These are phyloP conservation scores for Hypoxylon sp. DNA, from an alignment of 2,329 filamentous ascomycete genomes.

Conservation along the genomic window DNA sequence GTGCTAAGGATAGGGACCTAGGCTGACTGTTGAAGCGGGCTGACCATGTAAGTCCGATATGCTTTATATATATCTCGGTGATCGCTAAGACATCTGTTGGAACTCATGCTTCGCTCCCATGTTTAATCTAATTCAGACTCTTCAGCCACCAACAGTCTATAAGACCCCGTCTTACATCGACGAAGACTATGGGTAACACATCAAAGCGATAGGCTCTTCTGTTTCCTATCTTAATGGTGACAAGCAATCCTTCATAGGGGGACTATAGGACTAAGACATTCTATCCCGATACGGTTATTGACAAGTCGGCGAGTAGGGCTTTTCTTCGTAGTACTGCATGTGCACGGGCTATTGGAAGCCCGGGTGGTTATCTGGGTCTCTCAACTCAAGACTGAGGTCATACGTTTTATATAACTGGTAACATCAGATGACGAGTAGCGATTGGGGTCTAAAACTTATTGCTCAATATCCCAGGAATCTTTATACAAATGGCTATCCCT, in stretches of 20 bases:
- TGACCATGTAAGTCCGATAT: too few relatives aligned
- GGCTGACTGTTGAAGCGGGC: too few relatives aligned
- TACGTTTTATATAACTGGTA: neutral
- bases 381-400: neutral
- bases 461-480: neutral
- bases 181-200: neutral
- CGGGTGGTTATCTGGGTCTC: neutral
- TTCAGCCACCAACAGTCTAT: neutral
- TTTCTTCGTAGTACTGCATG: slow-evolving; percentile 3
- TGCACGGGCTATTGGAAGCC: neutral
- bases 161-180: neutral
- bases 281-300: neutral
- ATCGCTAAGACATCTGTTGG: too few relatives aligned
- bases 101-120: neutral
- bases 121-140: neutral
- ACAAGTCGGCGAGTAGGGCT: neutral
- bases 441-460: neutral
- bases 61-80: too few relatives aligned
- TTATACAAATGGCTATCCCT: neutral
- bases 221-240: neutral
- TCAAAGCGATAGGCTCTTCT: neutral
- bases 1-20: too few relatives aligned
- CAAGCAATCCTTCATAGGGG: neutral
- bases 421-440: neutral
- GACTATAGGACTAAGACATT: neutral